phyloP scores from a whole-genome alignment of 805 yeast species.

The Pichia nakasei region DNA sequence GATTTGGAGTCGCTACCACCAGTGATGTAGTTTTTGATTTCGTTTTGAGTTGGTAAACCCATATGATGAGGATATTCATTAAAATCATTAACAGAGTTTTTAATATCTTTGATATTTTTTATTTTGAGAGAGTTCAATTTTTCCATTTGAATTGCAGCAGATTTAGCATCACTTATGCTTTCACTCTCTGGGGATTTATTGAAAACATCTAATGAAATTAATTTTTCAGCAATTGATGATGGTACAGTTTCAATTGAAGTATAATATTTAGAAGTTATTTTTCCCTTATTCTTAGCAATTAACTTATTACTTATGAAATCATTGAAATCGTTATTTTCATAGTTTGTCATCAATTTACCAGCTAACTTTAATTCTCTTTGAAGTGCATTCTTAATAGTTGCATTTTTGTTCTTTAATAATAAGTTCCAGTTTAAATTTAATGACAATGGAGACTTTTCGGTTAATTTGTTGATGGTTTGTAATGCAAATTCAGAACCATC shows the following conservation, averaged over 20 bases:
- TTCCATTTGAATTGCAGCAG: slow-evolving; percentile 9
- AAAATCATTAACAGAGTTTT: slow-evolving; percentile 29
- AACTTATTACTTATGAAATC: slow-evolving; percentile 45
- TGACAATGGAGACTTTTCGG: slow-evolving; percentile 68
- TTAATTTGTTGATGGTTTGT: slow-evolving; percentile 45
- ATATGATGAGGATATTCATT: slow-evolving; percentile 46
- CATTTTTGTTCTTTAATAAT: slow-evolving; percentile 49
- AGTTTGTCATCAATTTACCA: slow-evolving; percentile 56
- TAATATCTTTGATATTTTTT: slow-evolving; percentile 24
- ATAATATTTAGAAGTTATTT: slow-evolving; percentile 10
- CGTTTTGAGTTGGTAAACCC: slow-evolving; percentile 72
- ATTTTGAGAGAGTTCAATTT: slow-evolving; percentile 29
- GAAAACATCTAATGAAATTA: slow-evolving; percentile 19
- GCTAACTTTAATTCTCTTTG: slow-evolving; percentile 71
- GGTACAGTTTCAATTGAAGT: slow-evolving; percentile 60
- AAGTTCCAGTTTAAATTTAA: slow-evolving; percentile 63
- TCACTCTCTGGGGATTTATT: slow-evolving; percentile 15
- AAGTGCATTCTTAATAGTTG: slow-evolving; percentile 57
- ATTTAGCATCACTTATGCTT: not conserved
- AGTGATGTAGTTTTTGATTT: slow-evolving; percentile 44
- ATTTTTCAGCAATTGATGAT: slow-evolving; percentile 51
- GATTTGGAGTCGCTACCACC: slow-evolving; percentile 41
- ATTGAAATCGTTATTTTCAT: slow-evolving; percentile 38
- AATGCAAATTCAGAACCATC: slow-evolving; percentile 62
- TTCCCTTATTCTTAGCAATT: slow-evolving; percentile 31